Percentiles rank a stretch among this genome's conserved stretches.
Evolutionary conservation across 2,329 filamentous ascomycete species (phyloP).

Genomic region (Fusarium foetens): DNA sequence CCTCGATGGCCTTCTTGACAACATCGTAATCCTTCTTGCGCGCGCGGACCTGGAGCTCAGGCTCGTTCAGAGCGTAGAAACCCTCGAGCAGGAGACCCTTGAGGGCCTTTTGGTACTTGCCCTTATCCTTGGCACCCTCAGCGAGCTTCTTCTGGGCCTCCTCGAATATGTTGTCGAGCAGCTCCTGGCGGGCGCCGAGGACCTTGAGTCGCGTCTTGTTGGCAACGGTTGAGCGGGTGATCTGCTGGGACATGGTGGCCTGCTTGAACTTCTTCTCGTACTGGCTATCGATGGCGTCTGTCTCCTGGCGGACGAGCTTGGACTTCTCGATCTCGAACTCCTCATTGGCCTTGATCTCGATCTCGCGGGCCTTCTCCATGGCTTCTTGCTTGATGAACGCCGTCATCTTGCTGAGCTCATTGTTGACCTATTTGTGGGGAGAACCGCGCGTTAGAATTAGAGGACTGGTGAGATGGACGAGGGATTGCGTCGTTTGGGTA

Average conservation of each 20-base stretch:
- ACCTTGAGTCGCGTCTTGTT: constrained; percentile 96
- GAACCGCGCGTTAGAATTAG: constrained; percentile 27
- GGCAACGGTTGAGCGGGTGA: constrained; percentile 92
- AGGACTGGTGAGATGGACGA: constrained; percentile 19
- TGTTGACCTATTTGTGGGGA: constrained; percentile 76
- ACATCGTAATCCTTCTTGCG: constrained; percentile 81
- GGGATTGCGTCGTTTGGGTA: constrained; percentile 32
- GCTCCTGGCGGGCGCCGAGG: constrained; percentile 85
- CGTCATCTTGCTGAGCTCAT: constrained; percentile 99
- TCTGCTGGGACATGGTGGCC: constrained; percentile 98
- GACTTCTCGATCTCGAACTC: constrained; percentile 99
- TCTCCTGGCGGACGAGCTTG: constrained; percentile 97
- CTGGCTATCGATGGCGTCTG: constrained; percentile 85
- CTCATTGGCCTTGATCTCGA: constrained; percentile 97
- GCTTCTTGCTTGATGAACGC: constrained; percentile 99
- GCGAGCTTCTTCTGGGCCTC: constrained; percentile 77
- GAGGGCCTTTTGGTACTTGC: constrained; percentile 79
- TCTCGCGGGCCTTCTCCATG: constrained; percentile 95
- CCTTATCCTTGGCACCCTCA: constrained; percentile 72
- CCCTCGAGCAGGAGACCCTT: constrained; percentile 89
- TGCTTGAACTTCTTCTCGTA: constrained; percentile 99
- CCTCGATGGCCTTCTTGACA: constrained; percentile 80
- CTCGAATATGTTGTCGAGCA: constrained; percentile 92
- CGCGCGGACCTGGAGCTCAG: constrained; percentile 77
- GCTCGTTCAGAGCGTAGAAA: constrained; percentile 86